Evolutionary conservation across 495 filamentous ascomycete species (phyloP).

Genomic region (Hamigera avellanea): DNA sequence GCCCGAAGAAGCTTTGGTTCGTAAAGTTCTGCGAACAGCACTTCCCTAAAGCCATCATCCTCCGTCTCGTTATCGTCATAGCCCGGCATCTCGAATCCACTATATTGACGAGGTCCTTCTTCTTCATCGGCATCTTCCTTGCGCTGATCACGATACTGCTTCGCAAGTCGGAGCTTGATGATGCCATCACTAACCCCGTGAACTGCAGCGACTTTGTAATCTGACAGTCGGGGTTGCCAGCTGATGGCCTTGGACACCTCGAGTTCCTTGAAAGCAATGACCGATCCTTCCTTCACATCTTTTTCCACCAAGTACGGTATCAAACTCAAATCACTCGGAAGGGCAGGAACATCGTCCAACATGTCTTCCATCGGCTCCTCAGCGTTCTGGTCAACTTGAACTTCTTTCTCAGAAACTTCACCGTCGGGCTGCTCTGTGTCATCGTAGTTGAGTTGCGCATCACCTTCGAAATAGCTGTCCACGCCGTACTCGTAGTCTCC

Average conservation of each 20-base stretch:
- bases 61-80: slow-evolving; percentile 40
- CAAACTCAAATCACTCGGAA: slow-evolving; percentile 50
- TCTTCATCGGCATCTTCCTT: slow-evolving; percentile 38
- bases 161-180: slow-evolving; percentile 54
- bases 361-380: slow-evolving; percentile 8
- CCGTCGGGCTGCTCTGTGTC: slow-evolving; percentile 19
- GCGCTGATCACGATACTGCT: slow-evolving; percentile 47
- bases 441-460: slow-evolving; percentile 42
- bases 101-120: slow-evolving; percentile 47
- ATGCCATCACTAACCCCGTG: slow-evolving; percentile 33
- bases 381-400: slow-evolving; percentile 1
- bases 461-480: slow-evolving; percentile 17
- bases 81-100: slow-evolving; percentile 57
- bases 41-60: slow-evolving; percentile 40
- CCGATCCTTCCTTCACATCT: slow-evolving; percentile 46
- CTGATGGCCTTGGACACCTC: slow-evolving; percentile 61
- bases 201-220: slow-evolving; percentile 55
- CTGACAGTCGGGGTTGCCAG: slow-evolving; percentile 65
- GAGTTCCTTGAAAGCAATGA: slow-evolving; percentile 72
- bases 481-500: slow-evolving; percentile 10
- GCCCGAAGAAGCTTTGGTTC: slow-evolving; percentile 49
- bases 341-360: slow-evolving; percentile 46
- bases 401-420: slow-evolving; percentile 3
- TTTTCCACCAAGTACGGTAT: slow-evolving; percentile 42
- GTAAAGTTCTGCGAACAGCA: slow-evolving; percentile 45